Percentiles rank a stretch among this genome's conserved stretches.
Evolutionary conservation across 2,329 filamentous ascomycete species (phyloP).

Genomic region (Aspergillus ustus): DNA sequence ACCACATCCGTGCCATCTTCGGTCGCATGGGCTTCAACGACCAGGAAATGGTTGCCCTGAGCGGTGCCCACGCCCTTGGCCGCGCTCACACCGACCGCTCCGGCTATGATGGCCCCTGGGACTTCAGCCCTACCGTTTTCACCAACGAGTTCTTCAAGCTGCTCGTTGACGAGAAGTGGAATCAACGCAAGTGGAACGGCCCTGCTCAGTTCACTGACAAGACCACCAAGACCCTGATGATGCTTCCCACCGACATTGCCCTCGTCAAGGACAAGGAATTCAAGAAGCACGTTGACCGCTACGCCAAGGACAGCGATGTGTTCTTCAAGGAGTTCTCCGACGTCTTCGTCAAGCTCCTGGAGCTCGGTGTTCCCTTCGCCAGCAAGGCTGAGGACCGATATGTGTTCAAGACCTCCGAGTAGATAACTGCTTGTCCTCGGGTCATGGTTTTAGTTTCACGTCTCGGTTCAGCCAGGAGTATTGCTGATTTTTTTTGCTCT

Average conservation of each 20-base stretch:
- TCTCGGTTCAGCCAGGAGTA: conserved; percentile 18
- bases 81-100: conserved; percentile 88
- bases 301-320: conserved; percentile 84
- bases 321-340: conserved; percentile 94
- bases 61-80: conserved; percentile 83
- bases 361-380: conserved; percentile 89
- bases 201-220: conserved; percentile 91
- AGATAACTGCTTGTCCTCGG: conserved; percentile 23
- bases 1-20: conserved; percentile 90
- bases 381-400: conserved; percentile 64
- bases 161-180: conserved; percentile 90
- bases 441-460: conserved; percentile 18
- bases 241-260: conserved; percentile 91
- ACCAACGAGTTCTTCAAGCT: conserved; percentile 96
- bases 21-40: conserved; percentile 98
- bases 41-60: conserved; percentile 90
- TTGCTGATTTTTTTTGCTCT: conserved; percentile 12
- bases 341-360: conserved; percentile 81
- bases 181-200: conserved; percentile 87
- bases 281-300: conserved; percentile 77
- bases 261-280: conserved; percentile 88
- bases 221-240: conserved; percentile 88
- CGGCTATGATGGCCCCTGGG: conserved; percentile 89
- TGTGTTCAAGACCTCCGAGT: conserved; percentile 65
- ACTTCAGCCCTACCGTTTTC: conserved; percentile 85